phyloP scores from a whole-genome alignment of 805 yeast genomes.

The Nakazawaea sp. region DNA sequence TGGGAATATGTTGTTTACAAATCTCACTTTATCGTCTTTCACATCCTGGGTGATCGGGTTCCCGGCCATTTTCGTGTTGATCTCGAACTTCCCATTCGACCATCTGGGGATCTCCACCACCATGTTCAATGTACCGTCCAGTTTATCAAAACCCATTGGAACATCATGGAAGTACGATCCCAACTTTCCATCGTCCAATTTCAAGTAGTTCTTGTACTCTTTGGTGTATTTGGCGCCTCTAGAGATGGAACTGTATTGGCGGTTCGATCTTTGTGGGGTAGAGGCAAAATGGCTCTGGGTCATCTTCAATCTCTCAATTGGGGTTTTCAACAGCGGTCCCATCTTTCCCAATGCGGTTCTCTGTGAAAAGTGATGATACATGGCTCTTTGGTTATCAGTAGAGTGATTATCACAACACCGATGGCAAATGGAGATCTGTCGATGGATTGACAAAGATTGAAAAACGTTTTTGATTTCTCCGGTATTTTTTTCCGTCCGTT shows the following conservation, averaged over 20 bases:
- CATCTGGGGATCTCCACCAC: constrained; percentile 76
- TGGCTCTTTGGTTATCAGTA: too few relatives aligned
- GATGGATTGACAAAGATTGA: too few relatives aligned
- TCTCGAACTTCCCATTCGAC: constrained; percentile 81
- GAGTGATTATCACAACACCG: too few relatives aligned
- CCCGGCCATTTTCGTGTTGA: constrained; percentile 45
- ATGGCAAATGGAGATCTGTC: too few relatives aligned
- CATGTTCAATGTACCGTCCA: constrained; percentile 45
- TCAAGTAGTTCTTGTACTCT: constrained; percentile 36
- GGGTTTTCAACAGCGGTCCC: background rate
- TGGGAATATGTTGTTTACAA: constrained; percentile 75
- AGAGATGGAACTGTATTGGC: background rate
- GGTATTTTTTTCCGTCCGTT: too few relatives aligned
- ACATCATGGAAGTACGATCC: constrained; percentile 71
- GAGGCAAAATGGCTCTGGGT: constrained; percentile 6
- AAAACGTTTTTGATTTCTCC: too few relatives aligned
- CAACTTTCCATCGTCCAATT: constrained; percentile 33
- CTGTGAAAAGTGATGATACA: too few relatives aligned
- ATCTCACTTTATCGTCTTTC: constrained; percentile 69
- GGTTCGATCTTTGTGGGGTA: background rate
- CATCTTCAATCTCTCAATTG: constrained; percentile 6
- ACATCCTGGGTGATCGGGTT: constrained; percentile 81
- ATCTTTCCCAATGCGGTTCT: background rate
- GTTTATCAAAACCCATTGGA: constrained; percentile 44
- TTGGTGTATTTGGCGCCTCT: constrained; percentile 31